Evolutionary conservation across 495 filamentous ascomycete species (phyloP).

Genomic region (Daldinia caldariorum): DNA sequence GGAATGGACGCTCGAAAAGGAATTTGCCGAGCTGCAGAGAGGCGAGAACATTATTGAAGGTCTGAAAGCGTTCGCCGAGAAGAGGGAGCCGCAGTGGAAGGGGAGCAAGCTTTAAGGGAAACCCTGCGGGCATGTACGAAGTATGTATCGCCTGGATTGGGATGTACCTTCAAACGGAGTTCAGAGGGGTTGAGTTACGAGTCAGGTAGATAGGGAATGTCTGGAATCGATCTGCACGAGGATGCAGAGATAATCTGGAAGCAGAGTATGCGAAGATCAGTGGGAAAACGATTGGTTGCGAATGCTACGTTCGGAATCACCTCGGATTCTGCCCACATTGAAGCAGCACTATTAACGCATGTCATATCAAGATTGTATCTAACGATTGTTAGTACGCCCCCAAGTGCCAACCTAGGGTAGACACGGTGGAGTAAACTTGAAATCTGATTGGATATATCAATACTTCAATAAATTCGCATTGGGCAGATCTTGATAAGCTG

Average conservation of each 20-base stretch:
- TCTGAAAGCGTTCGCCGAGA: constrained; percentile 52
- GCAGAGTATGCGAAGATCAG: constrained; percentile 4
- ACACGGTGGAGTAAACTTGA: no score
- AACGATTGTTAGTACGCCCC: no score
- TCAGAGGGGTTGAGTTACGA: constrained; percentile 1
- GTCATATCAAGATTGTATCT: not conserved
- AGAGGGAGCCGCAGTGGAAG: constrained; percentile 53
- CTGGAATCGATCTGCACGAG: constrained; percentile 14
- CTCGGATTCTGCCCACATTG: constrained; percentile 9
- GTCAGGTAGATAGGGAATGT: constrained; percentile 5
- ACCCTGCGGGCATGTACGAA: not conserved
- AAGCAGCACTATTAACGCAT: not conserved
- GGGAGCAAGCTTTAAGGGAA: constrained; percentile 42
- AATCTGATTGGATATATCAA: no score
- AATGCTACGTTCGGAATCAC: not conserved
- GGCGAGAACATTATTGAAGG: constrained; percentile 55
- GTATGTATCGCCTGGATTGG: not conserved
- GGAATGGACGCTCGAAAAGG: constrained; percentile 63
- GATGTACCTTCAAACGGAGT: not conserved
- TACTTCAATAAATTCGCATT: no score
- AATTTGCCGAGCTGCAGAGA: constrained; percentile 55
- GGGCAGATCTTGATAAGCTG: no score
- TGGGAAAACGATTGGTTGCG: not conserved
- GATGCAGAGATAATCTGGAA: constrained; percentile 10
- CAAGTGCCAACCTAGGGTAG: no score